Base-by-base conservation (phyloP, 768 basidiomycete species). In the Kwoniella shandongensis region DNA sequence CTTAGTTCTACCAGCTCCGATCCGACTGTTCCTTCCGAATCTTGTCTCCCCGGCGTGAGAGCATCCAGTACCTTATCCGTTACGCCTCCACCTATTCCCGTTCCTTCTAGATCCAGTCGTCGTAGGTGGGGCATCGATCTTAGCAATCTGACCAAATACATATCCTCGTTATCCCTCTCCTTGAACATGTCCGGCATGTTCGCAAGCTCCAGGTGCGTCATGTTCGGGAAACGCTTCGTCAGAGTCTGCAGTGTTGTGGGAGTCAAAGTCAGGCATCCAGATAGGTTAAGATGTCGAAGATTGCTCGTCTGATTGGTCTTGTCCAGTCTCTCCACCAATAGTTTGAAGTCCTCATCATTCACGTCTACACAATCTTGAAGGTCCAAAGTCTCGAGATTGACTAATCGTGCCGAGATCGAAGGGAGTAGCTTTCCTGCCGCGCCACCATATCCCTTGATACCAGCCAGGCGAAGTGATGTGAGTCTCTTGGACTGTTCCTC, bases 31-130 rank as follows among this genome's bases (percentile, higher is more conserved):
- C 69, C 65, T 1, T 11, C 23, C 29, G 60, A 54, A 17, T 22
- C 20, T 17, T 29, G 35, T 22, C 47, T 51, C 13, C 55, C 46
- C 0, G 85, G 87, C 1, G 87, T 88, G 30, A 96, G 78, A 0
- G 80, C 79, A 18, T 79, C 78, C 23, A 94, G 73, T n/a, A 91
- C 81, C 2, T 80, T 77, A 73, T 94, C 90, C 1, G 83, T 86
- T 51, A 92, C 83, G 17, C 55, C 65, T 2, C 58, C 66, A 42
- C 44, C 17, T 2, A 85, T 82, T 12, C 77, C 74, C 5, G 89
- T 89, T 62, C 90, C 88, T 70, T 94, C 92, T n/a, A 96, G 78
- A 72, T 96, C 92, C 38, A 94, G 77, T 42, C 83, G 83, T 52
- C 85, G 81, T 44, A 96, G 84, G 59, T 80, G 74, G 1, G 88